Conservation (phyloP, 2,329 filamentous ascomycete species). For the Cercospora sesami region DNA sequence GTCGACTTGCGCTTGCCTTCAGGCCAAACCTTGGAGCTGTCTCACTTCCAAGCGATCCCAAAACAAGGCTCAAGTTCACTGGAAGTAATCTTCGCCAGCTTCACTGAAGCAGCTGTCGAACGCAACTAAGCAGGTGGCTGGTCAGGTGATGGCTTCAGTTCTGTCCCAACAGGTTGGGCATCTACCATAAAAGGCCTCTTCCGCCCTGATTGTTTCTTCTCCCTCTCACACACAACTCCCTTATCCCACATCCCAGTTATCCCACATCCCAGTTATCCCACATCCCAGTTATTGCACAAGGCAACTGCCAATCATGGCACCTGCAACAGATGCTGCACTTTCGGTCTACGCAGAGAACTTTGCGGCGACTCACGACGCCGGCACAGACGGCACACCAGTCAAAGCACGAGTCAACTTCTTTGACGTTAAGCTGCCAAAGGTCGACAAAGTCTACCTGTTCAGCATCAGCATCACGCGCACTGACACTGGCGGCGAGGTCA, state of each 20-base stretch:
- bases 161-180: not conserved
- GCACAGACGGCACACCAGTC: not conserved
- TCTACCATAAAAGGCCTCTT: not conserved
- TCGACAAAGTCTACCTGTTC: not conserved
- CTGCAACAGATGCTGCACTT: not conserved
- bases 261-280: not conserved
- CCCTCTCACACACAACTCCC: not conserved
- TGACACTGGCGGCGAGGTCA: not conserved
- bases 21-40: not conserved
- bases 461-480: not conserved
- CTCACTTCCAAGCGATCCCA: not conserved
- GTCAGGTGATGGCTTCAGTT: not conserved
- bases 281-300: not conserved
- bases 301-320: not conserved
- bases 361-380: not conserved
- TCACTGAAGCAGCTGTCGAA: not conserved
- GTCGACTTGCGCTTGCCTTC: not conserved
- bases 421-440: not conserved
- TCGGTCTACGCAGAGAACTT: not conserved
- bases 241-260: too few relatives aligned
- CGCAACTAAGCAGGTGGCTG: not conserved
- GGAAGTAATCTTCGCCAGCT: not conserved
- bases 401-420: constrained; percentile 5
- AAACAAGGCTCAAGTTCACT: not conserved
- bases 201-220: not conserved